Evolutionary conservation across 2,329 filamentous ascomycete genomes (phyloP), one percentile per base, ranked within the genome.

Genomic region (Ilyonectria mors-panacis): DNA sequence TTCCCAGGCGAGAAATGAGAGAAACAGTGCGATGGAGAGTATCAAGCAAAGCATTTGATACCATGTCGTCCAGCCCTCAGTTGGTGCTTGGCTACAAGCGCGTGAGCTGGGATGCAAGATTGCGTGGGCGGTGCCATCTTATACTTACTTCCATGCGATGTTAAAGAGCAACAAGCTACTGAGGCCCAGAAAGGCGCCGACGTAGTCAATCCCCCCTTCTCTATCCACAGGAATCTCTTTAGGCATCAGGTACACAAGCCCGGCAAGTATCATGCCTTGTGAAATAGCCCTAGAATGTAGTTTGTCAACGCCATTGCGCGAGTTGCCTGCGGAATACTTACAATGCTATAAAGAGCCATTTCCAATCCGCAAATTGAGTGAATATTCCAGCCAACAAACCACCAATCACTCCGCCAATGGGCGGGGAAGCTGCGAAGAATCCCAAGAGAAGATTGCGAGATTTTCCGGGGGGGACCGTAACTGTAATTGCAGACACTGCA

Each of bases 401-500:
- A 1, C 85, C 84, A 7, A 84, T 59, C 19, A 81, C 77, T 6
- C 80, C 84, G 2, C 85, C 86, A 5, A 84, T 70, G 0, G 85
- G 86, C 0, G 71, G 63, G 0, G 68, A 70, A 3, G 66, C 71
- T 5, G 68, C 70, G 26, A 73, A 73, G 26, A 73, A 70, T 0
- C 68, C 71, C 10, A 73, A 7, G 4, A 70, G 59, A 4, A 73
- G 19, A 19, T 73, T 73, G 4, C 70, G 70, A 54, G 76, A 75
- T 12, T 75, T 76, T 0, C 86, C 85, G 0, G 85, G 85, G 0
- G 83, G 83, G 15, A 86, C 81, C 28, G 82, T 86, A 30, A 81
- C 82, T 0, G 81, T 82, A n/a, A 88, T 78, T 59, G 87, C 81
- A 0, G 86, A 85, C 0, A 88, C 80, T 0, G 84, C 83, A 67